A percentile compares a stretch with the other conserved stretches of the same genome.
These are phyloP conservation scores for Cladophialophora yegresii DNA, from an alignment of 2,329 filamentous ascomycete genomes.

Conservation along the genomic window DNA sequence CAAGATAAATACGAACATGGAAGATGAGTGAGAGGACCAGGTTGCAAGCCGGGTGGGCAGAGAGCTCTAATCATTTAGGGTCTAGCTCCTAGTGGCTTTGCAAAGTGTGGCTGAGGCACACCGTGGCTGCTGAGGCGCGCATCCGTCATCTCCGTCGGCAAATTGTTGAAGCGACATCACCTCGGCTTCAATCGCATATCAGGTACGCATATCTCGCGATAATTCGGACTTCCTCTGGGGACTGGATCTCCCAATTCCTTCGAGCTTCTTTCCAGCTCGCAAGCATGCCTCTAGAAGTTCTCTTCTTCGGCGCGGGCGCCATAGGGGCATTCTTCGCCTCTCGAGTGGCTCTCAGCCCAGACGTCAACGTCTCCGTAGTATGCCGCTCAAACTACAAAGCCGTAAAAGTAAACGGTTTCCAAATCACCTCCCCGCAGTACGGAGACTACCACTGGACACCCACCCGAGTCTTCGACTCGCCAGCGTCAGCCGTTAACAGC, in stretches of 20 bases:
- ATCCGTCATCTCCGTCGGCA: background rate
- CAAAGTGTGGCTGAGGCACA: background rate
- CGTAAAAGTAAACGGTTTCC: conserved; percentile 63
- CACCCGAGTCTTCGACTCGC: conserved; percentile 63
- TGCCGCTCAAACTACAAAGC: conserved; percentile 72
- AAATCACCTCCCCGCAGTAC: conserved; percentile 65
- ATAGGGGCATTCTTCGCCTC: conserved; percentile 38
- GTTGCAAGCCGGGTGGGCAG: background rate
- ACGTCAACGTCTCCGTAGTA: conserved; percentile 66
- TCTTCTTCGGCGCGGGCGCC: conserved; percentile 37
- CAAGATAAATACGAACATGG: background rate
- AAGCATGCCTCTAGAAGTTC: conserved; percentile 31
- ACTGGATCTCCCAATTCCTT: background rate
- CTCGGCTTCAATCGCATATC: conserved; percentile 8
- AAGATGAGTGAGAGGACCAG: background rate
- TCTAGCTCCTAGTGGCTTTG: background rate
- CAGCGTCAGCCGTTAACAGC: conserved; percentile 56
- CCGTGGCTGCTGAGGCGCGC: background rate
- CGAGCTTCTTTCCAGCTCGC: background rate
- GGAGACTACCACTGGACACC: conserved; percentile 67
- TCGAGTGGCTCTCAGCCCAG: conserved; percentile 29
- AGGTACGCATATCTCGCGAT: background rate
- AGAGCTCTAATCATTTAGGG: background rate
- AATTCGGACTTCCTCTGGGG: background rate
- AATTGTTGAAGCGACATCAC: conserved; percentile 12